Percentiles rank a stretch among this genome's conserved stretches.
These are phyloP conservation scores for Podaxis sp. DNA, from an alignment of 768 basidiomycete species.

Conservation along the genomic window DNA sequence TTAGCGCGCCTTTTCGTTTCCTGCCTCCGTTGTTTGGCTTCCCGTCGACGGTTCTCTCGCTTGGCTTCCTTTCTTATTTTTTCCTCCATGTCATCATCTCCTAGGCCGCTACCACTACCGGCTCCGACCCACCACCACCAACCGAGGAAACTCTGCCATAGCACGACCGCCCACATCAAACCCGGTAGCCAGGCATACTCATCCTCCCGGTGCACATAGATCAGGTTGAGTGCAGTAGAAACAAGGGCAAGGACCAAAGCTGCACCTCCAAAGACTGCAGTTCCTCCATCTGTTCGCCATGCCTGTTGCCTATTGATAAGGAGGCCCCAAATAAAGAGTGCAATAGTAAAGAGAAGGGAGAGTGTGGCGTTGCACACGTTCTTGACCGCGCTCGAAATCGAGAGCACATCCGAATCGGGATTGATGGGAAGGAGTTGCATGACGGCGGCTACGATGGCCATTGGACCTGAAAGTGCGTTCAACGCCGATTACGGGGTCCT, in stretches of 20 bases:
- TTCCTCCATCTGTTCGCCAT: conserved; percentile 96
- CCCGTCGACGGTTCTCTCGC: conserved; percentile 41
- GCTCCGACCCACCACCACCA: conserved; percentile 99
- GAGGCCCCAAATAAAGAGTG: conserved; percentile 91
- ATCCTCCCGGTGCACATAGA: conserved; percentile 80
- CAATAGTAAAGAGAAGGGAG: conserved; percentile 88
- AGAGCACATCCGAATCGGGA: conserved; percentile 31
- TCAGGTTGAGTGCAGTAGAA: conserved; percentile 81
- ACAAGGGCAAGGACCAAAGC: conserved; percentile 79
- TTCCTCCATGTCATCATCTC: conserved; percentile 60
- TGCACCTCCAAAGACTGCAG: conserved; percentile 86
- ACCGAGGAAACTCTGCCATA: conserved; percentile 96
- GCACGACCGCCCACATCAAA: conserved; percentile 84
- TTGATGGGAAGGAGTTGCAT: conserved; percentile 82
- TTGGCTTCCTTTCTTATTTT: conserved; percentile 51
- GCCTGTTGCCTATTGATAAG: conserved; percentile 86
- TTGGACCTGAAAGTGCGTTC: conserved; percentile 47
- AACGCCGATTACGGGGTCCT: background rate
- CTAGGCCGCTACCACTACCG: conserved; percentile 64
- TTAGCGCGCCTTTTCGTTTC: conserved; percentile 50
- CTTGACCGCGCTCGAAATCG: conserved; percentile 68
- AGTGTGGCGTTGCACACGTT: conserved; percentile 97
- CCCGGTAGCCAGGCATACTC: conserved; percentile 90
- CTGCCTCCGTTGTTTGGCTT: conserved; percentile 42
- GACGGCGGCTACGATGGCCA: conserved; percentile 78